A percentile compares a stretch with the other conserved stretches of the same genome.
Conservation (phyloP, 352 stramenopile species). For the Blastocystis sp. region DNA sequence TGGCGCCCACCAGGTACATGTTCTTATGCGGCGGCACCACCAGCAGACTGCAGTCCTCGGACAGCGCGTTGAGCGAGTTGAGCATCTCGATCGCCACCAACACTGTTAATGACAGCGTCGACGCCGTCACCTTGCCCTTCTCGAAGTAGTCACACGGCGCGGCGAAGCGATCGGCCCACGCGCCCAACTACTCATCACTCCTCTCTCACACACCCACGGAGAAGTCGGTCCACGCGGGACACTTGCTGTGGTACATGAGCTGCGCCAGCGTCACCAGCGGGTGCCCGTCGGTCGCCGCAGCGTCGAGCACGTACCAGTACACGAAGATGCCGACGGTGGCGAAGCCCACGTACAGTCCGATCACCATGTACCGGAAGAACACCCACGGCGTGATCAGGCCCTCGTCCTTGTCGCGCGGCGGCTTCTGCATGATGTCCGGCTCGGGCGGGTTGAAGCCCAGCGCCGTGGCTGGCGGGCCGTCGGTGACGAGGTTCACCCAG, state of each 20-base stretch:
- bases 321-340: conserved; percentile 87
- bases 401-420: conserved; percentile 88
- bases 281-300: conserved; percentile 81
- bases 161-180: conserved; percentile 73
- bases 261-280: conserved; percentile 84
- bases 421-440: conserved; percentile 92
- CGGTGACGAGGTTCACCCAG: conserved; percentile 99
- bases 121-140: conserved; percentile 84
- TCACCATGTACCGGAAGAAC: conserved; percentile 92
- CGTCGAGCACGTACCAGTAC: conserved; percentile 87
- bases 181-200: conserved; percentile 22
- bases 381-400: conserved; percentile 95
- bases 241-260: conserved; percentile 85
- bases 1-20: conserved; percentile 87
- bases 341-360: conserved; percentile 84
- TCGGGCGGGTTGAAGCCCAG: conserved; percentile 97
- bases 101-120: conserved; percentile 87
- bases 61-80: conserved; percentile 88
- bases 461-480: conserved; percentile 93
- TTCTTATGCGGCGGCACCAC: conserved; percentile 88
- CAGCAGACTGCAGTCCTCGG: conserved; percentile 77
- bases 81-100: conserved; percentile 92
- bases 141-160: conserved; percentile 88
- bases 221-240: conserved; percentile 85
- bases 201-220: conserved; percentile 74